Evolutionary conservation across 495 filamentous ascomycete genomes (phyloP).

Genomic region (Usnea hakonensis): DNA sequence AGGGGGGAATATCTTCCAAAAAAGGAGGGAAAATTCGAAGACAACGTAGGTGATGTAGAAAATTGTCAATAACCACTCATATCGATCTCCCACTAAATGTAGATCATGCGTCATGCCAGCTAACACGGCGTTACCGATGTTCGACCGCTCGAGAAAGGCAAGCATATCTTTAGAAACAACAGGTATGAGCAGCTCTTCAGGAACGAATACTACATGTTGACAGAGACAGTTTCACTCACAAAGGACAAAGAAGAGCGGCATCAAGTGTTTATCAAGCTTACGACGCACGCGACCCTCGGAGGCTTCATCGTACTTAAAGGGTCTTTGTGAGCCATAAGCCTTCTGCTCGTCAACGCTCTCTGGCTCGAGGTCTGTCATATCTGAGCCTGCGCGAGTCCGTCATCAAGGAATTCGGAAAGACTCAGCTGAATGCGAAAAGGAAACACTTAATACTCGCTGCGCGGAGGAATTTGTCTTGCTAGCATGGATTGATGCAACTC

Average conservation of each 20-base stretch:
- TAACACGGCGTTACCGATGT: slow-evolving; percentile 40
- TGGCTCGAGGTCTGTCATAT: not conserved
- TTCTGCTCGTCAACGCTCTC: not conserved
- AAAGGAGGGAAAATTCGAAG: slow-evolving; percentile 15
- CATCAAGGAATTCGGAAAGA: not conserved
- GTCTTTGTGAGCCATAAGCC: not conserved
- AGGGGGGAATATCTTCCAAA: slow-evolving; percentile 11
- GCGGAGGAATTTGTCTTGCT: not conserved
- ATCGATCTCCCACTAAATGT: slow-evolving; percentile 24
- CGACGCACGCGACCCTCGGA: slow-evolving; percentile 25
- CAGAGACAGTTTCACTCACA: slow-evolving; percentile 9
- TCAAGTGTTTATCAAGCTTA: slow-evolving; percentile 30
- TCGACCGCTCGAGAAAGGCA: slow-evolving; percentile 23
- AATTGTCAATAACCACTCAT: slow-evolving; percentile 51
- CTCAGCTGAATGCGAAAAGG: not conserved
- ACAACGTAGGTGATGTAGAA: slow-evolving; percentile 51
- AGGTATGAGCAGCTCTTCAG: not conserved
- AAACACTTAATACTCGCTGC: not conserved
- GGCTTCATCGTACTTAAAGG: not conserved
- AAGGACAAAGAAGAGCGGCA: slow-evolving; percentile 32
- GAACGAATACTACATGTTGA: not conserved
- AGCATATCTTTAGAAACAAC: not conserved
- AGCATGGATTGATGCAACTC: no score
- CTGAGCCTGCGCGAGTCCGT: not conserved
- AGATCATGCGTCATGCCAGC: slow-evolving; percentile 27